phyloP scores from a whole-genome alignment of 2,329 filamentous ascomycete genomes.

The Orbilia ellipsospora region DNA sequence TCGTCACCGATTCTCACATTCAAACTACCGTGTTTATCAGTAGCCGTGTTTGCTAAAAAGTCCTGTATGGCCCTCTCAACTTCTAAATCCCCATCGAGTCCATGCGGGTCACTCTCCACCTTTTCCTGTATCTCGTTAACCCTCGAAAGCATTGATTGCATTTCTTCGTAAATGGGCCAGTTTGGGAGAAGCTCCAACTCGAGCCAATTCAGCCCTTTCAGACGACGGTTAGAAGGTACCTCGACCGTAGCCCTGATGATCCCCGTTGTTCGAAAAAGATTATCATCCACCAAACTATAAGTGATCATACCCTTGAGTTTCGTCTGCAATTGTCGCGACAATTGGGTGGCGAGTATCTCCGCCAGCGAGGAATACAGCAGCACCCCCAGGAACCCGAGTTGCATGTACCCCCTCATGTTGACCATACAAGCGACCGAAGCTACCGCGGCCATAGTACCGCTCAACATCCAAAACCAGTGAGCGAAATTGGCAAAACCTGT shows the following conservation, averaged over 20 bases:
- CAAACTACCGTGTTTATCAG: constrained; percentile 2
- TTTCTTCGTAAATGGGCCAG: constrained; percentile 31
- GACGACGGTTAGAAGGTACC: constrained; percentile 9
- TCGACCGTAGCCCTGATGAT: constrained; percentile 40
- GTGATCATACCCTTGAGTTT: constrained; percentile 19
- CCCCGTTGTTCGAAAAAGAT: constrained; percentile 27
- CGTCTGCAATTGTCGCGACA: constrained; percentile 58
- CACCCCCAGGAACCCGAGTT: constrained; percentile 60
- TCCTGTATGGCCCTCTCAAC: constrained; percentile 24
- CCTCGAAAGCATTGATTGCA: constrained; percentile 15
- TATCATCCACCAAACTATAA: constrained; percentile 25
- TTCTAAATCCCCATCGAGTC: constrained; percentile 16
- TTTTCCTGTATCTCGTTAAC: constrained; percentile 36
- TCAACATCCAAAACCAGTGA: constrained; percentile 60
- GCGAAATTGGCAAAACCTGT: constrained; percentile 48
- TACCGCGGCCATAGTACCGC: constrained; percentile 59
- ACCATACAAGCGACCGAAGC: constrained; percentile 61
- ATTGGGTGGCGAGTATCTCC: constrained; percentile 59
- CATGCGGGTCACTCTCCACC: constrained; percentile 6
- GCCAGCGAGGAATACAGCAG: constrained; percentile 60
- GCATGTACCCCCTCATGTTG: constrained; percentile 60
- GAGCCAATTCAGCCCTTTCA: constrained; percentile 35
- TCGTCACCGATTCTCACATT: constrained; percentile 32
- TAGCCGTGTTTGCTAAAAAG: constrained; percentile 19
- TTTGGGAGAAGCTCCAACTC: constrained; percentile 28